phyloP scores from a whole-genome alignment of 2,329 filamentous ascomycete genomes.

The Phaeosphaeria sp. region DNA sequence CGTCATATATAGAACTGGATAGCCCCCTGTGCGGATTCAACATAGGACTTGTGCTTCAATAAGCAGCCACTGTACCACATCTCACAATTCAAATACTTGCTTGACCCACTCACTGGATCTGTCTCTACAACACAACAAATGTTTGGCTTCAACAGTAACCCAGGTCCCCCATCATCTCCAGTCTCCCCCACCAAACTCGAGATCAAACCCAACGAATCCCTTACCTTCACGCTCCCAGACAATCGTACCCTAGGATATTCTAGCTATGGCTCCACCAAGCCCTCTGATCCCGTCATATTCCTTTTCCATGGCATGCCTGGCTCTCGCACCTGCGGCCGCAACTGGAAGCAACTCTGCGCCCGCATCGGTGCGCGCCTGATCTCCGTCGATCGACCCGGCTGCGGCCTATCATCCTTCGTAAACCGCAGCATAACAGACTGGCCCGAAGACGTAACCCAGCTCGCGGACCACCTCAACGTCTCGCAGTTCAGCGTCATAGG shows the following conservation, averaged over 20 bases:
- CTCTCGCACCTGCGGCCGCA: conserved; percentile 48
- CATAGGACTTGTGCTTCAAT: neutral
- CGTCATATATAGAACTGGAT: neutral
- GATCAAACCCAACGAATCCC: conserved; percentile 17
- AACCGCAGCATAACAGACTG: conserved; percentile 36
- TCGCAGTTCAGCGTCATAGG: conserved; percentile 52
- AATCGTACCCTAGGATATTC: conserved; percentile 50
- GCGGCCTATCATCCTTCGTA: conserved; percentile 45
- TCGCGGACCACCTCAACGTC: conserved; percentile 50
- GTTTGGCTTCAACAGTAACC: neutral
- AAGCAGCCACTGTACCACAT: no score
- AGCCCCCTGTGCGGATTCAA: neutral
- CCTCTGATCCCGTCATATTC: conserved; percentile 47
- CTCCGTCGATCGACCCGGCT: conserved; percentile 52
- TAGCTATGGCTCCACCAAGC: conserved; percentile 47
- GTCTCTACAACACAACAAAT: neutral
- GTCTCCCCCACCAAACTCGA: conserved; percentile 23
- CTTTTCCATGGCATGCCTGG: conserved; percentile 53
- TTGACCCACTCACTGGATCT: no score
- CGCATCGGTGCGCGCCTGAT: conserved; percentile 48
- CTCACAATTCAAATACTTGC: no score
- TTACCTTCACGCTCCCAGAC: conserved; percentile 32
- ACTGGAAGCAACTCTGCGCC: conserved; percentile 34
- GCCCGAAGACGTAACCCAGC: conserved; percentile 49
- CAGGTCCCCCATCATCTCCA: conserved; percentile 15